These are phyloP conservation scores for Carex arenaria DNA, from an alignment of 202 grass and related monocot genomes.

Conservation along the genomic window DNA sequence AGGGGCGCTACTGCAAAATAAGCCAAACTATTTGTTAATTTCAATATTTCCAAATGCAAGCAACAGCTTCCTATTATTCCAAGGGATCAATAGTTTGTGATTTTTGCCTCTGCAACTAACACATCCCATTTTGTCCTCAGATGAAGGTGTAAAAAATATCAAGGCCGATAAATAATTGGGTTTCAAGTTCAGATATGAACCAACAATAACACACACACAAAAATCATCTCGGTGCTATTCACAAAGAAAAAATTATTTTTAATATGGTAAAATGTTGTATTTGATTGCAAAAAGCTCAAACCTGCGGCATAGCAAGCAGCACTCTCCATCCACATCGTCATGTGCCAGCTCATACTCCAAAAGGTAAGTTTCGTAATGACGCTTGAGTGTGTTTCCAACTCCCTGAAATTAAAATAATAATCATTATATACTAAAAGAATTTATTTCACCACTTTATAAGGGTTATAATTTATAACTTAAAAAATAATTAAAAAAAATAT, in stretches of 20 bases:
- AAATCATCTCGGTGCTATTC: not conserved
- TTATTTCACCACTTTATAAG: not conserved
- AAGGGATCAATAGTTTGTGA: not conserved
- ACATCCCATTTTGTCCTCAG: not conserved
- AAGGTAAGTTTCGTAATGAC: conserved; percentile 72
- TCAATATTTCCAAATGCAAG: not conserved
- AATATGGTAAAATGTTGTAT: not conserved
- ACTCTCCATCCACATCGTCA: conserved; percentile 58
- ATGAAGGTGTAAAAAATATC: not conserved
- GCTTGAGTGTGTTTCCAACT: conserved; percentile 71
- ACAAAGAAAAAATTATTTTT: not conserved
- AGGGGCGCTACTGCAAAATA: conserved; percentile 49
- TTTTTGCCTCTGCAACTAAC: not conserved
- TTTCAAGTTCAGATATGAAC: not conserved
- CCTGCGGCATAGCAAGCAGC: conserved; percentile 68
- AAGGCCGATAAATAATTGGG: not conserved
- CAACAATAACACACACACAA: not conserved
- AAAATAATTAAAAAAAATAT: not conserved
- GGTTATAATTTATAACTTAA: not conserved
- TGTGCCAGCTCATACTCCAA: conserved; percentile 74
- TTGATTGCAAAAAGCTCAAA: conserved; percentile 17
- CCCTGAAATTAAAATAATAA: conserved; percentile 32
- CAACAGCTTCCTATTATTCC: not conserved
- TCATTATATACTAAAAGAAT: not conserved
- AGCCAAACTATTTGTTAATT: not conserved